Base-by-base conservation (phyloP, 139 green algal species). In the Tetradesmus lagerheimii region DNA sequence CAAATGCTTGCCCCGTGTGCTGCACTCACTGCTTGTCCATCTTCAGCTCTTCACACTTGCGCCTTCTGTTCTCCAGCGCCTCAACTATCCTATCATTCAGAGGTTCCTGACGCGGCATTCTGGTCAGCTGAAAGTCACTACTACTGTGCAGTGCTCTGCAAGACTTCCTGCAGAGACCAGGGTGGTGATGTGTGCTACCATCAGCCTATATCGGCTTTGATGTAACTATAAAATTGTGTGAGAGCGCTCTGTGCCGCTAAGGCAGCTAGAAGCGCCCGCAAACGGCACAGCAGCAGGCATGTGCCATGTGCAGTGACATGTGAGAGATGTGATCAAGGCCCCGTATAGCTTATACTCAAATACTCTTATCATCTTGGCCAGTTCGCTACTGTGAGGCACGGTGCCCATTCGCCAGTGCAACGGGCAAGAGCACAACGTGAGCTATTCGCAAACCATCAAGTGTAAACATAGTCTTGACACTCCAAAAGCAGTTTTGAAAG, bases 11-110 rank as follows among this genome's bases (percentile, higher is more conserved):
- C 34, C 39, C 4, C 34, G 11, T 62, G 47, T 43, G 39, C 39
- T 37, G 35, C n/a, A 29, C 41, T 66, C 39, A 66, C 79, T 85
- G 41, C 79, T 85, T 85, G 4, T 64, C 41, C 8, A 62, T 47
- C 18, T 39, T 31, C 25, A 85, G 79, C 2, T 67, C 25, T 39
- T 85, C 41, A 37, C 41, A 47, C 27, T 37, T 85, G 14, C 79
- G 39, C n/a, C 41, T 85, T 27, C 79, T 64, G 31, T 47, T 67
- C 43, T 85, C 41, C 18, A 85, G 41, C 34, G 39, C 79, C 31
- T 85, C 41, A 37, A 85, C 37, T 37, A 85, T 85, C 41, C 39
- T 85, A 15, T 85, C 79, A 18, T 85, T 85, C 9, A 85, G 41
- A 5, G 79, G 79, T 27, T 85, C 79, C 12, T 47, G 27, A 6